Evolutionary conservation across 495 filamentous ascomycete genomes (phyloP).

Genomic region (Lepidopterella palustris): DNA sequence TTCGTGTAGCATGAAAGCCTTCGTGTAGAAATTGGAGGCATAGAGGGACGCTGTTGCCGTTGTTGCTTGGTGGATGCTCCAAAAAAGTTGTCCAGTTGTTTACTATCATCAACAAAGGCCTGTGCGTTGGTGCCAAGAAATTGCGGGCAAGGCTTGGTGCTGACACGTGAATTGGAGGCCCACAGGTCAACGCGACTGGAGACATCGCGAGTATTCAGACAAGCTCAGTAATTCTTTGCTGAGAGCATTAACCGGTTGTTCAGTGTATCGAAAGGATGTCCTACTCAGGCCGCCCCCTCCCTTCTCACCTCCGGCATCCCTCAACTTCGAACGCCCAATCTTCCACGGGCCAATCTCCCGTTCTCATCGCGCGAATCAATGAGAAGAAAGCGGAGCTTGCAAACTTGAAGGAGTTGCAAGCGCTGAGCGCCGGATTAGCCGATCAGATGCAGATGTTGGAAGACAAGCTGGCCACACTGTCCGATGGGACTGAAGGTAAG

Average conservation of each 20-base stretch:
- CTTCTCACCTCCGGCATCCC: constrained; percentile 56
- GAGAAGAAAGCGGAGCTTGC: constrained; percentile 93
- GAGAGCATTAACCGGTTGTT: neutral
- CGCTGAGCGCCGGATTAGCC: constrained; percentile 80
- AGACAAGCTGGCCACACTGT: constrained; percentile 77
- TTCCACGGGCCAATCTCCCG: constrained; percentile 64
- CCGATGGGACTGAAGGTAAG: constrained; percentile 86
- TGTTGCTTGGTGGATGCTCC: neutral
- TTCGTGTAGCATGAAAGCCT: neutral
- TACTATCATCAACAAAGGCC: no score
- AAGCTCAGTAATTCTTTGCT: neutral
- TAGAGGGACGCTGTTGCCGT: constrained; percentile 23
- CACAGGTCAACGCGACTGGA: neutral
- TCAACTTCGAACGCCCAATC: constrained; percentile 46
- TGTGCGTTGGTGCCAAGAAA: neutral
- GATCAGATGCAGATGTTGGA: constrained; percentile 87
- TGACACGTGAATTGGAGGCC: constrained; percentile 1
- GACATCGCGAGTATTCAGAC: neutral
- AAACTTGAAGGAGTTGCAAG: constrained; percentile 76
- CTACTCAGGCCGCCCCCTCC: constrained; percentile 51
- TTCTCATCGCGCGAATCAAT: constrained; percentile 76
- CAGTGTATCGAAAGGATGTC: constrained; percentile 42
- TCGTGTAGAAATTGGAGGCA: constrained; percentile 1
- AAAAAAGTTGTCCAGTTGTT: no score
- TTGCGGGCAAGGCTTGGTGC: neutral